These are phyloP conservation scores for Penstemon barbatus DNA, from an alignment of 257 asterid genomes.

Conservation along the genomic window DNA sequence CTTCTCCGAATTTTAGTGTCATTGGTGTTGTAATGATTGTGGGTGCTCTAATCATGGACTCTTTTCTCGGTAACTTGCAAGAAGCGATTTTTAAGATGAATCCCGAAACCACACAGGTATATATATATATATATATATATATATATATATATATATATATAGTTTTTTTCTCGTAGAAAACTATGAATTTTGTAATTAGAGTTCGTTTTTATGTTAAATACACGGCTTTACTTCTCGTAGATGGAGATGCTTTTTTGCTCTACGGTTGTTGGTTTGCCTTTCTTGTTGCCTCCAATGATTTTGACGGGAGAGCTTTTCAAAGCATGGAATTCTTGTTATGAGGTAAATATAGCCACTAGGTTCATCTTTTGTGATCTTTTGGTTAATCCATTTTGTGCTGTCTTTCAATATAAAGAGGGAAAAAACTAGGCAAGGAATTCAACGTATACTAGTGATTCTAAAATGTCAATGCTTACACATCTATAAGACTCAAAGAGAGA, in stretches of 20 bases:
- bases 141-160: too few species aligned
- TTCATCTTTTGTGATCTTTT: background rate
- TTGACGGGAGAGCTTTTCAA: conserved; percentile 70
- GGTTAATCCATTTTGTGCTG: background rate
- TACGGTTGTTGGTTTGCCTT: conserved; percentile 76
- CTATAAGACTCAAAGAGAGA: too few species aligned
- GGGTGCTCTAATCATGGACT: conserved; percentile 87
- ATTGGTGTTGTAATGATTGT: conserved; percentile 75
- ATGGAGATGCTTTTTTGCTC: conserved; percentile 93
- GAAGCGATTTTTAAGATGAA: conserved; percentile 88
- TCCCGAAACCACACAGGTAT: conserved; percentile 90
- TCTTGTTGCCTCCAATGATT: conserved; percentile 73
- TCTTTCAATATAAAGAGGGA: background rate
- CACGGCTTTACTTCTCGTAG: conserved; percentile 28
- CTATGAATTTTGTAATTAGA: background rate
- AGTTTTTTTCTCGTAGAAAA: background rate
- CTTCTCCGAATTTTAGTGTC: conserved; percentile 83
- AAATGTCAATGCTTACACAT: too few species aligned
- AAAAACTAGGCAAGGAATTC: background rate
- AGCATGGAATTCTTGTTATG: conserved; percentile 77
- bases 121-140: too few species aligned
- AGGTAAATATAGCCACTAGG: conserved; percentile 39
- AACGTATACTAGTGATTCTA: too few species aligned
- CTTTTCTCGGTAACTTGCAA: conserved; percentile 85
- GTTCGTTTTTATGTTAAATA: conserved; percentile 1